These are phyloP conservation scores for Albizia julibrissin DNA, from an alignment of 306 rosid genomes.

Conservation along the genomic window DNA sequence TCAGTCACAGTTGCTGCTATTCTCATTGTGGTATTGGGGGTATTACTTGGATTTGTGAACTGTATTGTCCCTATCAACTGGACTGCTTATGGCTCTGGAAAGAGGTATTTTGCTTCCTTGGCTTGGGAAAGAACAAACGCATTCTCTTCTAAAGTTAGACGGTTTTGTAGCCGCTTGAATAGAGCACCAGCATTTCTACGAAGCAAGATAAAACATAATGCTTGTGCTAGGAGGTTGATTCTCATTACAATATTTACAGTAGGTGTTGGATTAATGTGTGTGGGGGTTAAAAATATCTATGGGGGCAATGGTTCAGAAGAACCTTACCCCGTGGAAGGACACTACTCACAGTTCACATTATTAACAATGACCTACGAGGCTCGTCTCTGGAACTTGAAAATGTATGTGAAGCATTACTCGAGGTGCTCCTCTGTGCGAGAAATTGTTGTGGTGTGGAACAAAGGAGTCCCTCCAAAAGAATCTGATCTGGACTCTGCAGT, in stretches of 20 bases:
- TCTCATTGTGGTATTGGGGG: constrained; percentile 70
- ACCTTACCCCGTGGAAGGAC: constrained; percentile 73
- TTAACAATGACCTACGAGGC: constrained; percentile 97
- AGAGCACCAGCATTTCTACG: constrained; percentile 68
- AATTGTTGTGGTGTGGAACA: constrained; percentile 98
- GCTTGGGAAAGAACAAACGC: constrained; percentile 73
- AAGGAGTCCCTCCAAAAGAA: constrained; percentile 77
- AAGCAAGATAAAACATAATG: constrained; percentile 66
- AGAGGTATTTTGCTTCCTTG: constrained; percentile 53
- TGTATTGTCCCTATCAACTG: constrained; percentile 83
- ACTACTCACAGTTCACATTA: constrained; percentile 88
- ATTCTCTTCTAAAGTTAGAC: constrained; percentile 62
- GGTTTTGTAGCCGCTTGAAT: constrained; percentile 87
- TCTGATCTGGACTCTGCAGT: constrained; percentile 87
- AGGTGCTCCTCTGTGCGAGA: constrained; percentile 91
- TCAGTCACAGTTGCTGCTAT: constrained; percentile 67
- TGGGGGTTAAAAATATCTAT: constrained; percentile 67
- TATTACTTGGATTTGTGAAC: constrained; percentile 79
- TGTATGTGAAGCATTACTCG: constrained; percentile 90
- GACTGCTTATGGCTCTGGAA: constrained; percentile 63
- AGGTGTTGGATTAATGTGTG: constrained; percentile 79
- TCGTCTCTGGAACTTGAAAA: constrained; percentile 92
- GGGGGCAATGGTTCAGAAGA: constrained; percentile 97
- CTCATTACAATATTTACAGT: constrained; percentile 57
- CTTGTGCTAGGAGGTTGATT: constrained; percentile 79